These are phyloP conservation scores for Pyrrhoderma lamaoense DNA, from an alignment of 1,284 basidiomycete species.

Conservation along the genomic window DNA sequence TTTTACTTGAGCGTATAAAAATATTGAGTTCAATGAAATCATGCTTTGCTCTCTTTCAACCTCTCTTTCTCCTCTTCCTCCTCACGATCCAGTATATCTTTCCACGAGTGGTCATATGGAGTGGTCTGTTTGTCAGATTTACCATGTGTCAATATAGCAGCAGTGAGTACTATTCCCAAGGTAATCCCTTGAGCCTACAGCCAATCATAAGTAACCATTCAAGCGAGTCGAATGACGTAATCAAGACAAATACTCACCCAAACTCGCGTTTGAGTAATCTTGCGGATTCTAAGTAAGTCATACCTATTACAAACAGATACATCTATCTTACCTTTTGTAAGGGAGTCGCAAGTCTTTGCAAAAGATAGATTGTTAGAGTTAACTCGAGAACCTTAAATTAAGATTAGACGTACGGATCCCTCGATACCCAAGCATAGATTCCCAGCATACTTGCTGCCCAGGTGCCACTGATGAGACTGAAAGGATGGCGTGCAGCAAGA, in stretches of 20 bases:
- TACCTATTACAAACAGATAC: neutral
- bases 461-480: slow-evolving; percentile 38
- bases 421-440: slow-evolving; percentile 26
- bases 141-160: slow-evolving; percentile 16
- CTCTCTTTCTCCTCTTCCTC: slow-evolving; percentile 8
- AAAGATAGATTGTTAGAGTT: neutral
- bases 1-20: neutral
- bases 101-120: slow-evolving; percentile 16
- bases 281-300: neutral
- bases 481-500: slow-evolving; percentile 40
- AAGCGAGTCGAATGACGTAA: neutral
- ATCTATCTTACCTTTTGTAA: slow-evolving; percentile 12
- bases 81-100: slow-evolving; percentile 16
- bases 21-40: neutral
- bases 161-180: slow-evolving; percentile 16
- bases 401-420: slow-evolving; percentile 24
- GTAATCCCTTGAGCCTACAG: slow-evolving; percentile 17
- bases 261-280: slow-evolving; percentile 19
- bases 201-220: neutral
- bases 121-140: neutral
- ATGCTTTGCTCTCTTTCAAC: neutral
- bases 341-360: slow-evolving; percentile 11
- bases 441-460: slow-evolving; percentile 42
- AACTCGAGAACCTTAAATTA: neutral
- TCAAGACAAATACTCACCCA: slow-evolving; percentile 13